Conservation (phyloP, 192 early-diverging fungal species). For the Coemansia sp. region DNA sequence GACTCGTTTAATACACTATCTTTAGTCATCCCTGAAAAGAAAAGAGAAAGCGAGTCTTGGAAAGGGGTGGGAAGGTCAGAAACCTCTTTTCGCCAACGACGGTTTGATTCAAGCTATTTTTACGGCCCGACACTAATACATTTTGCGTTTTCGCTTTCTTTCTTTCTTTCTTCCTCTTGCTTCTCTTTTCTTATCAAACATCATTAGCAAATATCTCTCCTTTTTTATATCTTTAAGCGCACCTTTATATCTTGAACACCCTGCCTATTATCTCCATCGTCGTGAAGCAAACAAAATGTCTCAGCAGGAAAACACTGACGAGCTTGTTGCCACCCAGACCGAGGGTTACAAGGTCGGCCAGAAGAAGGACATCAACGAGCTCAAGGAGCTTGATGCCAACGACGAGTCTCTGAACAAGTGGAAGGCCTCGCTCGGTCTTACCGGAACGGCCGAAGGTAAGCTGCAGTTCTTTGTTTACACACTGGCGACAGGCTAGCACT, state of each 20-base stretch:
- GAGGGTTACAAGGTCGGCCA: constrained; percentile 87
- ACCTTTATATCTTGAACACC: background rate
- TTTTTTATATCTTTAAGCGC: background rate
- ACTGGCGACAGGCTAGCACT: background rate
- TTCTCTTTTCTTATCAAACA: background rate
- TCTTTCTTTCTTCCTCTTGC: constrained; percentile 3
- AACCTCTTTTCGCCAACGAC: no score
- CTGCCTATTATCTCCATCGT: background rate
- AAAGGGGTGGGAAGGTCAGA: no score
- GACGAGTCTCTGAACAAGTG: constrained; percentile 96
- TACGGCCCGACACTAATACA: background rate
- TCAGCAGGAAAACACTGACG: constrained; percentile 36
- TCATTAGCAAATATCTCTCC: background rate
- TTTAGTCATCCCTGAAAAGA: no score
- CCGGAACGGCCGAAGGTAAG: constrained; percentile 54
- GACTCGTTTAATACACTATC: no score
- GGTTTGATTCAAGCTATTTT: background rate
- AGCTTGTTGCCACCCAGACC: constrained; percentile 72
- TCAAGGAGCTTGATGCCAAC: constrained; percentile 78
- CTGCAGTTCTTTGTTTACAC: background rate
- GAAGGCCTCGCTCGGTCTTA: constrained; percentile 92
- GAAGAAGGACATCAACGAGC: constrained; percentile 89
- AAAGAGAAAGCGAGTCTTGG: no score
- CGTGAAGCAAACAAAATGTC: constrained; percentile 21
- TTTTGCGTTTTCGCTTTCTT: constrained; percentile 13